Percentiles rank a stretch among this genome's conserved stretches.
These are phyloP conservation scores for Gastrolobium villosum DNA, from an alignment of 306 rosid species.

Conservation along the genomic window DNA sequence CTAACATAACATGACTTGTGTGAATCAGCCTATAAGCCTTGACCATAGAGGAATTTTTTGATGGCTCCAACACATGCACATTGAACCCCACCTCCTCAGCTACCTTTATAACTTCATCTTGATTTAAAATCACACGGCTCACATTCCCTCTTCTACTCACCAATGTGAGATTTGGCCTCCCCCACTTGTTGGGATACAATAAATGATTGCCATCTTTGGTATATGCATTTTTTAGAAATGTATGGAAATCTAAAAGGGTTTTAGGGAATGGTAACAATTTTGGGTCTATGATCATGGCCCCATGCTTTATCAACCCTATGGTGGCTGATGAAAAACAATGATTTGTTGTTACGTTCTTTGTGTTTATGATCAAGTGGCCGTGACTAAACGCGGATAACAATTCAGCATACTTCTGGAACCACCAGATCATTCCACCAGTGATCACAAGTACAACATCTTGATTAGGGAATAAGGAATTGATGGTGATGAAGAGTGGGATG, in stretches of 20 bases:
- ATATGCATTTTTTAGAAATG: slow-evolving; percentile 41
- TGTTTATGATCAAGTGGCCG: slow-evolving; percentile 45
- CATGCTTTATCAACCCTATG: slow-evolving; percentile 60
- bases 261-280: slow-evolving; percentile 52
- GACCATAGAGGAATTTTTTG: not conserved
- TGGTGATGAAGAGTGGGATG: slow-evolving; percentile 69
- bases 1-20: slow-evolving; percentile 55
- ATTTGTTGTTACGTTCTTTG: slow-evolving; percentile 16
- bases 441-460: slow-evolving; percentile 55
- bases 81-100: slow-evolving; percentile 54
- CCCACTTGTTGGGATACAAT: not conserved
- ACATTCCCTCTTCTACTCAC: slow-evolving; percentile 11
- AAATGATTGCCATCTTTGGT: not conserved
- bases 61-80: slow-evolving; percentile 50
- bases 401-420: slow-evolving; percentile 56
- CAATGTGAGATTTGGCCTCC: slow-evolving; percentile 39
- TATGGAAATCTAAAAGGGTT: slow-evolving; percentile 48
- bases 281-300: slow-evolving; percentile 51
- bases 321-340: slow-evolving; percentile 59
- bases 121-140: slow-evolving; percentile 48
- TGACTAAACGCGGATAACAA: slow-evolving; percentile 44
- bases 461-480: slow-evolving; percentile 37
- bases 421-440: slow-evolving; percentile 46
- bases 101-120: slow-evolving; percentile 29
- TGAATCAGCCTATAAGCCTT: slow-evolving; percentile 40